phyloP scores from a whole-genome alignment of 2,329 filamentous ascomycete species.

The Scopulariopsis brevicaulis region DNA sequence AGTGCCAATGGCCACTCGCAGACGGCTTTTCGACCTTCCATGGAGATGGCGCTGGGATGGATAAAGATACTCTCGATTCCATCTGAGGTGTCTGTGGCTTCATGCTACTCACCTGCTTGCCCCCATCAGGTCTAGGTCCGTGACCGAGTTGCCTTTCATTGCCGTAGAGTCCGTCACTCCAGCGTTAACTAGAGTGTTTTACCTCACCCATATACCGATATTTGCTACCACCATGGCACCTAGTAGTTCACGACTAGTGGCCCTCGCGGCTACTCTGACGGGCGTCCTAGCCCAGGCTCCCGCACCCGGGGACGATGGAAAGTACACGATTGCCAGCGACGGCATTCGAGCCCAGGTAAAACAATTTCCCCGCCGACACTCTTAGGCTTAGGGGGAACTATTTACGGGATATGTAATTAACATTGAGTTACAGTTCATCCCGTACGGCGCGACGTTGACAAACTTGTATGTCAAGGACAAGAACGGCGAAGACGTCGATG shows the following conservation, averaged over 20 bases:
- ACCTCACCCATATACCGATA: background rate
- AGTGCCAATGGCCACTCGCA: background rate
- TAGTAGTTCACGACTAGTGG: background rate
- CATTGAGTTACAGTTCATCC: conserved; percentile 28
- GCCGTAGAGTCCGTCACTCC: background rate
- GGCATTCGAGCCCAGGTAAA: conserved; percentile 27
- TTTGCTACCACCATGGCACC: background rate
- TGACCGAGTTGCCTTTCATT: background rate
- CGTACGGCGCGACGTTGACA: conserved; percentile 48
- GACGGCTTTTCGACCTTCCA: background rate
- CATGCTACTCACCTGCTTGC: background rate
- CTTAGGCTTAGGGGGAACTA: background rate
- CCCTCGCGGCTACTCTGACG: background rate
- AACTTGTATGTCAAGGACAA: conserved; percentile 55
- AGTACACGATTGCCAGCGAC: conserved; percentile 20
- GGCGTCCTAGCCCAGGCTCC: conserved; percentile 1
- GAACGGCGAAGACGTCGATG: conserved; percentile 47
- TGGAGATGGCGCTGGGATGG: background rate
- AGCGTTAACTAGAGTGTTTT: background rate
- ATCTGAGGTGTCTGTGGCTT: background rate
- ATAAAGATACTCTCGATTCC: background rate
- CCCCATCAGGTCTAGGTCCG: background rate
- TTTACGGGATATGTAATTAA: background rate
- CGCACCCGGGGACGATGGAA: conserved; percentile 17
- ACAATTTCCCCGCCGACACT: conserved; percentile 16